Evolutionary conservation across 441 rosid species (phyloP).

Genomic region (Bruguiera hainesii): DNA sequence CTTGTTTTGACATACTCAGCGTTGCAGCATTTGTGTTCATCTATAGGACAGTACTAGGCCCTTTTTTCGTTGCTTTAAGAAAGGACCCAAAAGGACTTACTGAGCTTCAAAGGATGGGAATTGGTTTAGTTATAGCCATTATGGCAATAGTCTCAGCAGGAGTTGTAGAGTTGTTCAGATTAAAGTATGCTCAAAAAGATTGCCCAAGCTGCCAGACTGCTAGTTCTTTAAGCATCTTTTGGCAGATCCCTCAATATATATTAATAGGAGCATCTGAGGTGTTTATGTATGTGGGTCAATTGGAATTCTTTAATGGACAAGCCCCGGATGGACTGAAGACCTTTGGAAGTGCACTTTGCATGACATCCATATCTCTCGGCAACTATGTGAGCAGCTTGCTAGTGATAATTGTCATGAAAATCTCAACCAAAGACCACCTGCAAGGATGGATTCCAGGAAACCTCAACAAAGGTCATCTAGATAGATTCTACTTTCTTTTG

Average conservation of each 20-base stretch:
- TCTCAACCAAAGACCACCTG: constrained; percentile 70
- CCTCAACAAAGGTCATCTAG: constrained; percentile 90
- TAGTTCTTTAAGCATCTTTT: constrained; percentile 88
- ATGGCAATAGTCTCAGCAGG: constrained; percentile 85
- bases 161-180: constrained; percentile 65
- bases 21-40: constrained; percentile 74
- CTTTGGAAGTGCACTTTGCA: constrained; percentile 91
- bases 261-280: constrained; percentile 96
- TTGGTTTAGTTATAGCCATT: constrained; percentile 81
- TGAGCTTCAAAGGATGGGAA: constrained; percentile 92
- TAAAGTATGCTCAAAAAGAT: constrained; percentile 52
- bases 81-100: constrained; percentile 59
- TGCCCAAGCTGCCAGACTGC: constrained; percentile 61
- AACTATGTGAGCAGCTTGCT: constrained; percentile 92
- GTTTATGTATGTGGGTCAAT: constrained; percentile 95
- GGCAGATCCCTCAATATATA: constrained; percentile 92
- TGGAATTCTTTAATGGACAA: constrained; percentile 93
- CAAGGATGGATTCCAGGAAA: constrained; percentile 96
- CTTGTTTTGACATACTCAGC: constrained; percentile 83
- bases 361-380: constrained; percentile 97
- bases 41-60: constrained; percentile 74
- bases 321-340: constrained; percentile 94
- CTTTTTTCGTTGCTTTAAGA: constrained; percentile 40
- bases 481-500: constrained; percentile 81
- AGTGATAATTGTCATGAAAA: constrained; percentile 80